Evolutionary conservation across 164 flowering plant genomes (phyloP), one percentile per base, ranked within the genome.

Genomic region (Vitis labrusca): DNA sequence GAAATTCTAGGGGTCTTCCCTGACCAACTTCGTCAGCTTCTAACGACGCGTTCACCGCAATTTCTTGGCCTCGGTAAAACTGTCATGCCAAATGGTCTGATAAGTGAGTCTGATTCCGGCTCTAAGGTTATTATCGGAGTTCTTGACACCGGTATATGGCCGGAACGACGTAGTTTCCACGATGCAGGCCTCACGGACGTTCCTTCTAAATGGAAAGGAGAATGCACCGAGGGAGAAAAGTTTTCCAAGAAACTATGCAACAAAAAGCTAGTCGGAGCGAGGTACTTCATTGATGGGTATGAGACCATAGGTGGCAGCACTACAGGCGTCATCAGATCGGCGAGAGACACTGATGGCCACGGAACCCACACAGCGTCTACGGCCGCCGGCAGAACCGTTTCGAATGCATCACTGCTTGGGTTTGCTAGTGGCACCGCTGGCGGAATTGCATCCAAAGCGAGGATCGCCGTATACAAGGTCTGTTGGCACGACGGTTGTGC

Each of bases 321-420:
- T 2, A 54, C 73, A 1, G 52, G 2, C 0, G 82, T 63, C 2
- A 9, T 71, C 11, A 59, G 13, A 47, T 82, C 88, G 2, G 59
- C 85, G 0, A 70, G 84, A 27, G 90, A 88, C 50, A 10, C 63
- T 6, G 61, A 68, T 3, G 89, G 92, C 4, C 92, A 88, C 58
- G 92, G 90, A 1, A 86, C 90, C 14, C 92, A 88, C 72, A 85
- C 89, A 1, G 86, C 90, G 0, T 83, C 90, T 8, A 88, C 82
- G 0, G 89, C 89, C 0, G 90, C 88, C 8, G 92, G 92, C 0
- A 63, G 86, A 2, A 49, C 17, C 1, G 81, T 80, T 0, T 4
- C 8, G 0, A 57, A 76, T 7, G 86, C 87, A 9, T 79, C 82
- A 6, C 60, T 86, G 17, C 53, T 78, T 2, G 90, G 85, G 0